Base-by-base conservation (phyloP, 495 filamentous ascomycete genomes). In the Penicillium verhagenii region DNA sequence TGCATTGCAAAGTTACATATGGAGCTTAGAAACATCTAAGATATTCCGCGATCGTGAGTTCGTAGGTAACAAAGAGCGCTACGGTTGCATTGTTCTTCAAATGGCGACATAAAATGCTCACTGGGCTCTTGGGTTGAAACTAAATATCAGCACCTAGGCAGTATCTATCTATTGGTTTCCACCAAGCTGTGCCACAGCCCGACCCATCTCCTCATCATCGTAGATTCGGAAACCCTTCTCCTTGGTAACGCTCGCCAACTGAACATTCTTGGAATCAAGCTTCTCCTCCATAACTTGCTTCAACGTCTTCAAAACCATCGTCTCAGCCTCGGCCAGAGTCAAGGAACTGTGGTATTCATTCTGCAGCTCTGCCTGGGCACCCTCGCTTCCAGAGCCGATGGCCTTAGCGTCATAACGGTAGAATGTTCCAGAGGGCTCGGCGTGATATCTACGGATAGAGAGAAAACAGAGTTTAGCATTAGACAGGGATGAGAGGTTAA, bases 281-380 rank as follows among this genome's bases (percentile, higher is more conserved):
- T 97, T 98, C 85, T 98, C 94, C 77, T 98, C 94, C 94, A 98
- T 98, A 49, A 98, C 94, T 77, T 98, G 94, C 82, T 98, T 98
- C 72, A 98, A 73, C 33, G 94, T 98, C 84, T 97, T 97, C 60
- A 98, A 79, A 28, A 97, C 95, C 60, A 98, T 76, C 2, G 91
- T 89, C 75, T 98, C 94, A 19, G 94, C 94, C 71, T 98, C 94
- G 44, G 81, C 76, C 55, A 98, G 88, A 48, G 93, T 96, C 59
- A 98, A 81, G 42, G 93, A 97, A 80, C 93, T 96, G 77, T 98
- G 94, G 67, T 96, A 98, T 72, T 97, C 94, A 60, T 96, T 96
- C 75, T 98, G 94, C 73, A 98, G 76, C 72, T 97, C 94, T 7
- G 93, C 94, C 75, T 98, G 94, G 20, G 94, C 94, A 53, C 94